A percentile compares a stretch with the other conserved stretches of the same genome.
These are phyloP conservation scores for Monosporascus sp. DNA, from an alignment of 2,329 filamentous ascomycete genomes.

Conservation along the genomic window DNA sequence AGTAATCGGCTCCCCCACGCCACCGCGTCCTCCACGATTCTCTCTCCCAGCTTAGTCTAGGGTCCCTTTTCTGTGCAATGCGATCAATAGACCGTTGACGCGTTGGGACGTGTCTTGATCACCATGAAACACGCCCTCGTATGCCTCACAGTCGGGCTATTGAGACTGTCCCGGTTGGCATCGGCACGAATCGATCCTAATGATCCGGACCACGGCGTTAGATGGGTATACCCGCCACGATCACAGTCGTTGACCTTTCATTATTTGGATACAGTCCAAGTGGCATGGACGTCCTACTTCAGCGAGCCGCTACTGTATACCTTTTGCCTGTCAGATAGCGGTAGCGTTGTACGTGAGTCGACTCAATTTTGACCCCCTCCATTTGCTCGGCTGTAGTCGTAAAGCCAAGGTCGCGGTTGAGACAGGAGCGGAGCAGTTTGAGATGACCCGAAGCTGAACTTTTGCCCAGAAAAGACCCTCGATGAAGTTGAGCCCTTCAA, in stretches of 20 bases:
- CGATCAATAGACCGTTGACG: too few relatives aligned
- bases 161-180: too few relatives aligned
- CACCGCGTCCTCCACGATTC: too few relatives aligned
- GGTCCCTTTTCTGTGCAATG: too few relatives aligned
- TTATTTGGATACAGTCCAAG: conserved; percentile 3
- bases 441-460: neutral
- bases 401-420: neutral
- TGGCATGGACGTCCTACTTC: conserved; percentile 3
- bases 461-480: neutral
- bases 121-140: too few relatives aligned
- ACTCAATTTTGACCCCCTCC: neutral
- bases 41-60: too few relatives aligned
- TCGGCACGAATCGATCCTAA: too few relatives aligned
- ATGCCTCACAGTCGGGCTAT: too few relatives aligned
- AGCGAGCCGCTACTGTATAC: conserved; percentile 1
- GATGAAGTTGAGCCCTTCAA: conserved; percentile 1
- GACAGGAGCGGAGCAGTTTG: too few relatives aligned
- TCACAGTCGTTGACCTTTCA: conserved; percentile 1
- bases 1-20: too few relatives aligned
- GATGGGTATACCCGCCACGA: neutral
- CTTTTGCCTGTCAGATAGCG: neutral
- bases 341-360: neutral
- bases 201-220: neutral
- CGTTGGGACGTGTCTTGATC: too few relatives aligned
- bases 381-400: too few relatives aligned